These are phyloP conservation scores for Penicillium sp. DNA, from an alignment of 2,329 filamentous ascomycete genomes.

Conservation along the genomic window DNA sequence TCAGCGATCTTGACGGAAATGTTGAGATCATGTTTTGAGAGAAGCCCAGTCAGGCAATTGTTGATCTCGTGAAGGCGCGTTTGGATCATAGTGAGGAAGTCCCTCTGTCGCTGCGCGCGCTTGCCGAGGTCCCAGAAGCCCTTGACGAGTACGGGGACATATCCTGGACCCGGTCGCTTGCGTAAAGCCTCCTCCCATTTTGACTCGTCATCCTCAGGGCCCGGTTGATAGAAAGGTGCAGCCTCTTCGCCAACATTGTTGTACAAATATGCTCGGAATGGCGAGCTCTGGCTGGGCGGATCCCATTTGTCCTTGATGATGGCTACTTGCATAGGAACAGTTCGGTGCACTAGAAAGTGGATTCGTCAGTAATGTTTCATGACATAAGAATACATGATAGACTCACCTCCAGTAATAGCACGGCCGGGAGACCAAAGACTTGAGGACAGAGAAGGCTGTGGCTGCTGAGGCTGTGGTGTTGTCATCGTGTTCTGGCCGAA, in stretches of 20 bases:
- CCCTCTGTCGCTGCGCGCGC: conserved; percentile 57
- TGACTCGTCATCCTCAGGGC: conserved; percentile 56
- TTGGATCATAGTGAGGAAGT: conserved; percentile 58
- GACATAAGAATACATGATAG: conserved; percentile 11
- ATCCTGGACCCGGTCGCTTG: conserved; percentile 57
- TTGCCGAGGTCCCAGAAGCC: conserved; percentile 61
- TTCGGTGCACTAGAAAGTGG: conserved; percentile 53
- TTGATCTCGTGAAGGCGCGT: conserved; percentile 65
- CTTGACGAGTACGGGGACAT: conserved; percentile 59
- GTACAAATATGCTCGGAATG: conserved; percentile 63
- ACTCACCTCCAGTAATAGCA: conserved; percentile 43
- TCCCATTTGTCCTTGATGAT: conserved; percentile 65
- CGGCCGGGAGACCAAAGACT: conserved; percentile 47
- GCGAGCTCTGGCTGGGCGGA: conserved; percentile 50
- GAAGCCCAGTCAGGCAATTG: conserved; percentile 57
- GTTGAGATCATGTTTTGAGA: conserved; percentile 60
- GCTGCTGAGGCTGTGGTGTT: conserved; percentile 29
- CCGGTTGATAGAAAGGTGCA: conserved; percentile 61
- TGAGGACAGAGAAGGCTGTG: conserved; percentile 32
- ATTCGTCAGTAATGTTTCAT: conserved; percentile 13
- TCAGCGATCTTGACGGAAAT: conserved; percentile 59
- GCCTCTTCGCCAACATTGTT: conserved; percentile 59
- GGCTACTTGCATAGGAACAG: conserved; percentile 59
- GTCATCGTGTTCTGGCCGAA: conserved; percentile 43
- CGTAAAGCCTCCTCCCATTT: conserved; percentile 65